These are phyloP conservation scores for Aurantiochytrium sp. DNA, from an alignment of 108 stramenopile species.

Conservation along the genomic window DNA sequence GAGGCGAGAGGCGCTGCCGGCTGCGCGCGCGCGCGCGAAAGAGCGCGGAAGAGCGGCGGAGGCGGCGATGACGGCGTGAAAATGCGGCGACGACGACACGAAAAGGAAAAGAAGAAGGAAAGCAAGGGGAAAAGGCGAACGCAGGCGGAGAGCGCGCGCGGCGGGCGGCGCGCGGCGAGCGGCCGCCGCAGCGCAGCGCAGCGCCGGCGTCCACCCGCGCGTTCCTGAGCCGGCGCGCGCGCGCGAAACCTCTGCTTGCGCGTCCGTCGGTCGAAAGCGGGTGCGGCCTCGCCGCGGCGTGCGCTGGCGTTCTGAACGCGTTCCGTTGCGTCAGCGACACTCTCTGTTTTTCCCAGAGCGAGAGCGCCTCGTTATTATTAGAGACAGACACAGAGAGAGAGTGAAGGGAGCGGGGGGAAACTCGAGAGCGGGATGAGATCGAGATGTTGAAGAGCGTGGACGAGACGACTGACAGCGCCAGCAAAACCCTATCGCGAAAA, in stretches of 20 bases:
- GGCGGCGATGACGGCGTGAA: not conserved
- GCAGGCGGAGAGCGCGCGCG: not conserved
- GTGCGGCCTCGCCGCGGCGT: too few relatives aligned
- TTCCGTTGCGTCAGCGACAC: too few relatives aligned
- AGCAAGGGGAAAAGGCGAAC: not conserved
- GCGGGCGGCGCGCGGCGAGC: too few relatives aligned
- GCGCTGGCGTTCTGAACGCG: too few relatives aligned
- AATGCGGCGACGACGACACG: not conserved
- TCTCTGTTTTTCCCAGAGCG: too few relatives aligned
- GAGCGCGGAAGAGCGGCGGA: not conserved
- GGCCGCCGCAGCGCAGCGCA: not conserved
- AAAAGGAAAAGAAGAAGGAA: not conserved
- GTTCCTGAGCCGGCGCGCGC: not conserved
- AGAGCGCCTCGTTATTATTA: too few relatives aligned
- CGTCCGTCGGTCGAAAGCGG: too few relatives aligned
- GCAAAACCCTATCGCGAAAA: not conserved
- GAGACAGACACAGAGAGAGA: too few relatives aligned
- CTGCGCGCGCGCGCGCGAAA: not conserved
- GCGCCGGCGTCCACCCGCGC: not conserved
- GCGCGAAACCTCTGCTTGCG: too few relatives aligned
- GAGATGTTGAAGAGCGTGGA: too few relatives aligned
- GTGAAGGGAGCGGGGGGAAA: too few relatives aligned
- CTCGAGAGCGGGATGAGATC: too few relatives aligned
- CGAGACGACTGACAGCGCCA: not conserved
- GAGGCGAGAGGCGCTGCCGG: not conserved